Evolutionary conservation across 2,329 filamentous ascomycete species (phyloP).

Genomic region (Ophiosphaerella herpotricha): DNA sequence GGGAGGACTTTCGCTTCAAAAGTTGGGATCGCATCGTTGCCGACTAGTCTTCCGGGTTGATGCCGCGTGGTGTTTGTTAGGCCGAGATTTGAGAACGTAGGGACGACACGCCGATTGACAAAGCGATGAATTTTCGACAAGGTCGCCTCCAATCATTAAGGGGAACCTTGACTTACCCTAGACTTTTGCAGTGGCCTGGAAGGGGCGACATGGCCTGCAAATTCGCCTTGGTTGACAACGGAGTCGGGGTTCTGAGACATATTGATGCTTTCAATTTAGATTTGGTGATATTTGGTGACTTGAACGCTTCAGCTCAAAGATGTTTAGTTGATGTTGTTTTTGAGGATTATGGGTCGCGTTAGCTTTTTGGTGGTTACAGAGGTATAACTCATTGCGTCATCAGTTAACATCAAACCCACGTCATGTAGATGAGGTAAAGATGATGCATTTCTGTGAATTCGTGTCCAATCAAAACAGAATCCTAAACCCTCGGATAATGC

Average conservation of each 20-base stretch:
- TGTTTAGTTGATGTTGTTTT: neutral
- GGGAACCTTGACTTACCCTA: slow-evolving; percentile 54
- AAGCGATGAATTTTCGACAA: neutral
- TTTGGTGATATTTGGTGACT: neutral
- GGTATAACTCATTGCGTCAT: slow-evolving; percentile 11
- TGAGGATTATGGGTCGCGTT: neutral
- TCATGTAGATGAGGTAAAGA: slow-evolving; percentile 10
- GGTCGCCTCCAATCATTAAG: neutral
- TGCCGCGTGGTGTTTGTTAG: slow-evolving; percentile 56
- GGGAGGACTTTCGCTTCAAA: slow-evolving; percentile 66
- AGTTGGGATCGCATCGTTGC: slow-evolving; percentile 63
- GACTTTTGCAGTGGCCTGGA: slow-evolving; percentile 59
- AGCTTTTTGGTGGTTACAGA: neutral
- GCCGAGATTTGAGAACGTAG: neutral
- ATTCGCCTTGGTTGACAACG: slow-evolving; percentile 58
- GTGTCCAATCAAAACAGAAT: neutral
- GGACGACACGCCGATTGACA: neutral
- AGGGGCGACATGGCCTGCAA: slow-evolving; percentile 57
- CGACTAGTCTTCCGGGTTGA: slow-evolving; percentile 63
- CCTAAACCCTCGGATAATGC: neutral
- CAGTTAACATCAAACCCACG: slow-evolving; percentile 19
- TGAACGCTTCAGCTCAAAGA: neutral
- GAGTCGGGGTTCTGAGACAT: slow-evolving; percentile 57
- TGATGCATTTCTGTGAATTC: neutral
- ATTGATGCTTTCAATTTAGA: neutral